A percentile compares a stretch with the other conserved stretches of the same genome.
Conservation (phyloP, 805 yeast species). For the Naumovozyma castellii region DNA sequence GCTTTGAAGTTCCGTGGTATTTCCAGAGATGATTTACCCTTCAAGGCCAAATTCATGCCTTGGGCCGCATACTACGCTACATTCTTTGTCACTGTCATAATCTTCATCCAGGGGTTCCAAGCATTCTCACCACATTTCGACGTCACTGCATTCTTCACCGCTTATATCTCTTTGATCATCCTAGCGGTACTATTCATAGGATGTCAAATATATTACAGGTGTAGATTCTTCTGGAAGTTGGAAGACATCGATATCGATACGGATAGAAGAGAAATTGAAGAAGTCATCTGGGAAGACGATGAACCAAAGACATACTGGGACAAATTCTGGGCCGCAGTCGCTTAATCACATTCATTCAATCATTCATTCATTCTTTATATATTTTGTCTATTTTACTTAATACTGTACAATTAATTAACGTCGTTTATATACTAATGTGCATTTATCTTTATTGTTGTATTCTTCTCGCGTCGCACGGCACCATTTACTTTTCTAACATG, state of each 20-base stretch:
- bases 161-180: slow-evolving; percentile 53
- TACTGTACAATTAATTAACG: background rate
- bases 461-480: too few species aligned
- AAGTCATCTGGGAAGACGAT: slow-evolving; percentile 44
- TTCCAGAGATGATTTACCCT: slow-evolving; percentile 56
- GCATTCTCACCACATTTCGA: slow-evolving; percentile 47
- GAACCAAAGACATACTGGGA: slow-evolving; percentile 44
- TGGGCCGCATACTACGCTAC: slow-evolving; percentile 53
- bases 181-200: slow-evolving; percentile 42
- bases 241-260: slow-evolving; percentile 57
- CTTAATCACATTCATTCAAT: too few species aligned
- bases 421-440: too few species aligned
- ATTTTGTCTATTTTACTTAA: too few species aligned
- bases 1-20: slow-evolving; percentile 53
- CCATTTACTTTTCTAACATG: too few species aligned
- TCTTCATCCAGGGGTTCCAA: slow-evolving; percentile 59
- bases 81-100: slow-evolving; percentile 42
- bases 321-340: slow-evolving; percentile 39
- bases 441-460: too few species aligned
- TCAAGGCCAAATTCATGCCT: slow-evolving; percentile 58
- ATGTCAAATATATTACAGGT: slow-evolving; percentile 42
- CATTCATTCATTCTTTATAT: background rate
- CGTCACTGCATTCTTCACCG: slow-evolving; percentile 50
- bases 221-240: slow-evolving; percentile 36
- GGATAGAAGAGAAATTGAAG: slow-evolving; percentile 54